Evolutionary conservation across 768 basidiomycete genomes (phyloP).

Genomic region (Gelatoporia subvermispora): DNA sequence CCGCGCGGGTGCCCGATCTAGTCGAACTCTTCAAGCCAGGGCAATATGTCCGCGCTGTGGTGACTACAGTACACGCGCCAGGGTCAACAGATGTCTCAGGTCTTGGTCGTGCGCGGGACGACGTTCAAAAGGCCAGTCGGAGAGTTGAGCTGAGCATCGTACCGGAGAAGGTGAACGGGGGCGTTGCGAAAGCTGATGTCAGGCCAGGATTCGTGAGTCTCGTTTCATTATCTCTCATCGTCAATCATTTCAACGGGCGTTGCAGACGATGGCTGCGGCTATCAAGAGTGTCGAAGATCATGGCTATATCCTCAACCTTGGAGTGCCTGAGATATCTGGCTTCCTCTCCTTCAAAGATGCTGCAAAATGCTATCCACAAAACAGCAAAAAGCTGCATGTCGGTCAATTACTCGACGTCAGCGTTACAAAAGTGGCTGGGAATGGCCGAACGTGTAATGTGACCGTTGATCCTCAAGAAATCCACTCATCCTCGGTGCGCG

Average conservation of each 20-base stretch:
- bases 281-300: conserved; percentile 90
- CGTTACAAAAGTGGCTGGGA: conserved; percentile 65
- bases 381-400: conserved; percentile 38
- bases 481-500: conserved; percentile 51
- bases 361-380: conserved; percentile 31
- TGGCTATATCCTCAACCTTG: conserved; percentile 87
- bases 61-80: conserved; percentile 62
- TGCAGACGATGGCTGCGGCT: conserved; percentile 68
- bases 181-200: conserved; percentile 74
- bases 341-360: conserved; percentile 81
- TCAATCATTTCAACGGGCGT: background rate
- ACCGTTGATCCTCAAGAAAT: conserved; percentile 46
- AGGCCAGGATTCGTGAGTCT: conserved; percentile 69
- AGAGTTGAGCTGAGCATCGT: conserved; percentile 81
- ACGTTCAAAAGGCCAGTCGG: conserved; percentile 60
- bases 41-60: conserved; percentile 78
- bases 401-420: conserved; percentile 67
- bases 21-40: conserved; percentile 75
- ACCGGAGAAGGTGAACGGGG: conserved; percentile 81
- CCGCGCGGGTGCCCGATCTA: conserved; percentile 57
- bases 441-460: conserved; percentile 77
- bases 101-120: conserved; percentile 61
- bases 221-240: background rate
- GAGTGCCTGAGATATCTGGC: conserved; percentile 70
- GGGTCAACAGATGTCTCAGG: conserved; percentile 58